phyloP scores from a whole-genome alignment of 352 stramenopile genomes.

The Elongisporangium anandrum region DNA sequence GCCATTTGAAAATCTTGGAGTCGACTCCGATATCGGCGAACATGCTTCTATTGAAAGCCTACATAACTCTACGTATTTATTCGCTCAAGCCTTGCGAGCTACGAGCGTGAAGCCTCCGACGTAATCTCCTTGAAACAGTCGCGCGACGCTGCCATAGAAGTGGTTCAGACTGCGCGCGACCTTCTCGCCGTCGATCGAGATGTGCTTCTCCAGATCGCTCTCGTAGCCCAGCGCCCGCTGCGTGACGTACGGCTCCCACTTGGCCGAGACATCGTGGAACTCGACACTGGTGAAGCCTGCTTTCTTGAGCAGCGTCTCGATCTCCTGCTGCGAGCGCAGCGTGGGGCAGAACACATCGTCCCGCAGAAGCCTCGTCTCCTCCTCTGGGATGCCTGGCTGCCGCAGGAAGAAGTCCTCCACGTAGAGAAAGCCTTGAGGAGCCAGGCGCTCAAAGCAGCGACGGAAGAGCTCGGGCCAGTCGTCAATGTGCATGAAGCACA shows the following conservation, averaged over 20 bases:
- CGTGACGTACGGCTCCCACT: constrained; percentile 61
- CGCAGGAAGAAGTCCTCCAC: constrained; percentile 76
- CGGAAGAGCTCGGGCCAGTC: constrained; percentile 56
- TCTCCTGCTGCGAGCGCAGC: constrained; percentile 34
- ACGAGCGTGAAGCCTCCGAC: constrained; percentile 62
- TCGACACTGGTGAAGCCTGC: constrained; percentile 52
- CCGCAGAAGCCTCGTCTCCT: constrained; percentile 40
- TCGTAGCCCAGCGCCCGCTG: constrained; percentile 39
- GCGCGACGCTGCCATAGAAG: constrained; percentile 64
- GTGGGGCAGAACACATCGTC: constrained; percentile 63
- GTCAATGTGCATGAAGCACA: constrained; percentile 80
- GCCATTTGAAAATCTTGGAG: no score
- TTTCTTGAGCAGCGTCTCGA: constrained; percentile 27
- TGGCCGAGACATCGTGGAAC: constrained; percentile 57
- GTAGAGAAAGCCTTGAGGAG: constrained; percentile 62
- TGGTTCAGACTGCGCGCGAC: constrained; percentile 54
- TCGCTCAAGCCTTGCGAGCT: constrained; percentile 18
- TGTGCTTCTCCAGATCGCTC: constrained; percentile 38
- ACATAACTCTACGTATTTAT: no score
- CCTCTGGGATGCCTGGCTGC: constrained; percentile 28
- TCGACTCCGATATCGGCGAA: no score
- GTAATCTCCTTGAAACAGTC: constrained; percentile 49
- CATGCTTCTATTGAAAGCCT: no score
- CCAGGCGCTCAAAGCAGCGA: constrained; percentile 49
- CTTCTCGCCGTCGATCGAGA: constrained; percentile 45